phyloP scores from a whole-genome alignment of 1,284 basidiomycete species.

The Marasmius sp. region DNA sequence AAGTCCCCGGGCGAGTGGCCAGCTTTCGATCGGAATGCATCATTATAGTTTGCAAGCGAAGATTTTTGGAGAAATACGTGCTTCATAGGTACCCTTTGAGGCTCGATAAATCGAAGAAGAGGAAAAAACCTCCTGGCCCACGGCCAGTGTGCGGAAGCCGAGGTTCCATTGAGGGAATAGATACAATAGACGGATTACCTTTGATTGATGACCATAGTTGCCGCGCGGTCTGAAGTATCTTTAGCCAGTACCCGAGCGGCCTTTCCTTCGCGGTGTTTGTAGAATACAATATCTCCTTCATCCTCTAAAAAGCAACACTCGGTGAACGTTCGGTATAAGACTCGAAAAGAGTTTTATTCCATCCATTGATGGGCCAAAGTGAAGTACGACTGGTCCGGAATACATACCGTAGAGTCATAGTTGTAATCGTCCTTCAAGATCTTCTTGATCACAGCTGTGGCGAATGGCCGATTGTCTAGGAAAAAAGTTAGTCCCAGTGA shows the following conservation, averaged over 20 bases:
- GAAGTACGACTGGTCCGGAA: constrained; percentile 12
- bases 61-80: too few species aligned
- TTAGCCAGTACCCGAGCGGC: constrained; percentile 34
- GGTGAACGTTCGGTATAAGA: constrained; percentile 44
- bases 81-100: too few species aligned
- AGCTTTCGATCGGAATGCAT: too few species aligned
- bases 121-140: background rate
- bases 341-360: constrained; percentile 41
- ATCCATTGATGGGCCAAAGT: constrained; percentile 2
- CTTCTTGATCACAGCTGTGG: constrained; percentile 42
- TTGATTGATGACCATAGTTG: too few species aligned
- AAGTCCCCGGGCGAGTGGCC: too few species aligned
- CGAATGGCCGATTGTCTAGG: constrained; percentile 42
- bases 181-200: background rate
- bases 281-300: constrained; percentile 63
- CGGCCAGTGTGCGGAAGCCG: background rate
- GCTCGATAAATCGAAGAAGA: too few species aligned
- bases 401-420: constrained; percentile 37
- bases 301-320: constrained; percentile 62
- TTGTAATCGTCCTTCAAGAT: constrained; percentile 49
- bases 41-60: too few species aligned
- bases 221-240: too few species aligned
- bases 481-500: constrained; percentile 21
- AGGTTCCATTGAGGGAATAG: background rate
- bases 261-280: constrained; percentile 51